Percentiles rank a stretch among this genome's conserved stretches.
phyloP scores from a whole-genome alignment of 768 basidiomycete genomes.

The Termitomyces sp. region DNA sequence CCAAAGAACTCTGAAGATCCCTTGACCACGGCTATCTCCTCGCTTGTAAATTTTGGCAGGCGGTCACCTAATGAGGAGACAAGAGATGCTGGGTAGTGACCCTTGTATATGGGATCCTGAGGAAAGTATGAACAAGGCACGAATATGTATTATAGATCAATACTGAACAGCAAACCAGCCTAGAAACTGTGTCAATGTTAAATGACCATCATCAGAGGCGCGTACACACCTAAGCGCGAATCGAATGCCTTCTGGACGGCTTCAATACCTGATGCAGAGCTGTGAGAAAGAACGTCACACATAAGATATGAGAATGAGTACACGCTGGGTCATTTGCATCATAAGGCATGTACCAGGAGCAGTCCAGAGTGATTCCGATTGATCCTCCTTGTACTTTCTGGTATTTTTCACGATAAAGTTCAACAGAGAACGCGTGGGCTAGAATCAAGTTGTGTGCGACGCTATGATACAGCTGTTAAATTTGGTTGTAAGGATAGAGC shows the following conservation, averaged over 20 bases:
- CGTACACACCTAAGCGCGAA: slow-evolving; percentile 45
- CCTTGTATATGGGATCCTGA: slow-evolving; percentile 66
- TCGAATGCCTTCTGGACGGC: slow-evolving; percentile 63
- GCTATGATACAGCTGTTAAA: slow-evolving; percentile 22
- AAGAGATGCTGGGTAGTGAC: slow-evolving; percentile 53
- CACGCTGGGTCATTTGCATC: slow-evolving; percentile 55
- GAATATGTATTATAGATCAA: not conserved
- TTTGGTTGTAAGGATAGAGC: not conserved
- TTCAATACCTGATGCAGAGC: slow-evolving; percentile 39
- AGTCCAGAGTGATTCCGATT: slow-evolving; percentile 72
- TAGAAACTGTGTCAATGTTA: slow-evolving; percentile 8
- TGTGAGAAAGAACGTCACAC: not conserved
- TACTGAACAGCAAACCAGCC: slow-evolving; percentile 39
- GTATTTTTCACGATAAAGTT: slow-evolving; percentile 58
- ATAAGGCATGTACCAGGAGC: slow-evolving; percentile 61
- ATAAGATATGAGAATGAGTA: slow-evolving; percentile 19
- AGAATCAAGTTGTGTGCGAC: slow-evolving; percentile 65
- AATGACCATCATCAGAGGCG: not conserved
- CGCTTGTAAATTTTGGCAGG: slow-evolving; percentile 47
- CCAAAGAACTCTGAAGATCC: slow-evolving; percentile 66
- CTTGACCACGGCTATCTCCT: slow-evolving; percentile 49
- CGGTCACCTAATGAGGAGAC: slow-evolving; percentile 42
- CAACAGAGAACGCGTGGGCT: slow-evolving; percentile 60
- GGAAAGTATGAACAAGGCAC: slow-evolving; percentile 6
- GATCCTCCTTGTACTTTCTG: slow-evolving; percentile 46